These are phyloP conservation scores for Rugonectria rugulosa DNA, from an alignment of 2,329 filamentous ascomycete genomes.

Conservation along the genomic window DNA sequence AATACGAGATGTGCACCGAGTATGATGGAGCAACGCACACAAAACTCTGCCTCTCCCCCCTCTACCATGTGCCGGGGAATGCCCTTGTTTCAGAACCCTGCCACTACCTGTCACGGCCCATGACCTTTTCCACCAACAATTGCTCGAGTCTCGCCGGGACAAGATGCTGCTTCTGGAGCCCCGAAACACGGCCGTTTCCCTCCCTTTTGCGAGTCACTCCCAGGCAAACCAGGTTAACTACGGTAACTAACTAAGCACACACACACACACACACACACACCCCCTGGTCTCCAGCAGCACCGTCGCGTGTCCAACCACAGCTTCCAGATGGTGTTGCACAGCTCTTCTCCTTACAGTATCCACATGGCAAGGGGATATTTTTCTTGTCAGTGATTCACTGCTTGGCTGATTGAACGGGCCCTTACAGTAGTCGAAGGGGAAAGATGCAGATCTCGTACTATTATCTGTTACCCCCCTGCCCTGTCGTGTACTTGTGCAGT, in stretches of 20 bases:
- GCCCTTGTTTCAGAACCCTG: slow-evolving; percentile 19
- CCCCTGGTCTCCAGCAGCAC: too few relatives aligned
- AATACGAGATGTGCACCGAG: too few relatives aligned
- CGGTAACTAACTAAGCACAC: too few relatives aligned
- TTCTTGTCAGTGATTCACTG: too few relatives aligned
- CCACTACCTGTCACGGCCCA: background rate
- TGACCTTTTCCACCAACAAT: slow-evolving; percentile 16
- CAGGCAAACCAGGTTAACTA: slow-evolving; percentile 1
- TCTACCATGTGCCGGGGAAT: slow-evolving; percentile 8
- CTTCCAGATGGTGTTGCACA: background rate
- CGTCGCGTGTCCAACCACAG: background rate
- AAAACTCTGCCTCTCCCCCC: too few relatives aligned
- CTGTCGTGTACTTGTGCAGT: too few relatives aligned
- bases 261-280: too few relatives aligned
- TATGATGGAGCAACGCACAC: too few relatives aligned
- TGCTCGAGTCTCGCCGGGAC: slow-evolving; percentile 9
- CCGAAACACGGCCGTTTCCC: slow-evolving; percentile 14
- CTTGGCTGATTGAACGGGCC: too few relatives aligned
- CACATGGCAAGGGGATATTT: background rate
- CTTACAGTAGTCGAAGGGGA: background rate
- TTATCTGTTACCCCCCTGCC: too few relatives aligned
- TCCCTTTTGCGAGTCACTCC: background rate
- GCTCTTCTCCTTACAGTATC: too few relatives aligned
- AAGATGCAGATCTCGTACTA: background rate
- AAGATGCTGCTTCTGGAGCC: slow-evolving; percentile 18